Conservation (phyloP, 176 grass and related monocot genomes). For the Aegilops sharonensis region DNA sequence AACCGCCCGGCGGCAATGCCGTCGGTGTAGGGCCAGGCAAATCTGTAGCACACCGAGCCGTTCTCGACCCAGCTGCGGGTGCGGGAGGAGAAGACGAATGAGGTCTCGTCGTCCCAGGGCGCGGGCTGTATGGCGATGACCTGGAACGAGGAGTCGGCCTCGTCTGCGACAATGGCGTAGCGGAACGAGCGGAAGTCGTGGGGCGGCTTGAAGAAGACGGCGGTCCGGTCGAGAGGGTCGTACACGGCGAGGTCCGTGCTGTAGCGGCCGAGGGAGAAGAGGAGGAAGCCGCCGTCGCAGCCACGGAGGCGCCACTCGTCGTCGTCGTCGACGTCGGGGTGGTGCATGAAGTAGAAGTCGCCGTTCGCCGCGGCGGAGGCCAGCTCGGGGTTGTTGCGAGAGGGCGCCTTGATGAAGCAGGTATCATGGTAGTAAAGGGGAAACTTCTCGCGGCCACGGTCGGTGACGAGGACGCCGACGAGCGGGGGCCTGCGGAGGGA, state of each 20-base stretch:
- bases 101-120: background rate
- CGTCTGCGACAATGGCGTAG: slow-evolving; percentile 9
- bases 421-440: background rate
- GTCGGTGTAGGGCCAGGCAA: background rate
- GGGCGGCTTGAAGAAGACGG: background rate
- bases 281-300: slow-evolving; percentile 12
- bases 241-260: slow-evolving; percentile 12
- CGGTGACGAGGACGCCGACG: slow-evolving; percentile 6
- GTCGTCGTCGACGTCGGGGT: background rate
- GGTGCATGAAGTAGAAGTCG: background rate
- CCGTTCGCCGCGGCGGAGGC: background rate
- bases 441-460: background rate
- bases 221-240: slow-evolving; percentile 13
- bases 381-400: background rate
- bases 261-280: background rate
- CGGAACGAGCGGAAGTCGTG: background rate
- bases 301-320: slow-evolving; percentile 7
- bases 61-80: background rate
- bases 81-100: slow-evolving; percentile 20
- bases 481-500: slow-evolving; percentile 4
- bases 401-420: background rate
- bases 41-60: background rate
- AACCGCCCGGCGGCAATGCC: slow-evolving; percentile 13
- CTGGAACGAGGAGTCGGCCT: slow-evolving; percentile 23
- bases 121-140: background rate